A percentile compares a stretch with the other conserved stretches of the same genome.
Conservation (phyloP, 176 grass and related monocot species). For the Typha latifolia region DNA sequence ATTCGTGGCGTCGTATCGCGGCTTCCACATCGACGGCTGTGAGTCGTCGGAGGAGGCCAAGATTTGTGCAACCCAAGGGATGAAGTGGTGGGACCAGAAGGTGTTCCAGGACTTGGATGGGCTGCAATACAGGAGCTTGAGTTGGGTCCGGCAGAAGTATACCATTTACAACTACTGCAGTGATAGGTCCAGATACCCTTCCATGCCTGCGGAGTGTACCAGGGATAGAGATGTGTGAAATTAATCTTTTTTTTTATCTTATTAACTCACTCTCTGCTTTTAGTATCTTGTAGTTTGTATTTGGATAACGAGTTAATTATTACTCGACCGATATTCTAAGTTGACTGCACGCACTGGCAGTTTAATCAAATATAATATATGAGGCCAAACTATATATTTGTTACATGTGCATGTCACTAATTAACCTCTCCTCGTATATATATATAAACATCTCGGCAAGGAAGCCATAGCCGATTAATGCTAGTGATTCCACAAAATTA, state of each 20-base stretch:
- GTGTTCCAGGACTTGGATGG: slow-evolving; percentile 63
- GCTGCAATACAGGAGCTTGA: slow-evolving; percentile 38
- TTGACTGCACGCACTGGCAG: no score
- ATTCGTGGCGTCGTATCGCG: slow-evolving; percentile 53
- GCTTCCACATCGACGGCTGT: slow-evolving; percentile 75
- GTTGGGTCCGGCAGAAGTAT: slow-evolving; percentile 19
- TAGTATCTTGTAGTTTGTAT: not conserved
- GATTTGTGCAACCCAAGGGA: slow-evolving; percentile 58
- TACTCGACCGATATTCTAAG: no score
- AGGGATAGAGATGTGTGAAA: slow-evolving; percentile 55
- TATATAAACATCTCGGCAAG: no score
- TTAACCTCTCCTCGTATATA: no score
- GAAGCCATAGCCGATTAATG: no score
- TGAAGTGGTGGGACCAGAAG: slow-evolving; percentile 56
- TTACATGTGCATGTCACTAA: no score
- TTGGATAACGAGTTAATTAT: not conserved
- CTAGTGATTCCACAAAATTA: no score
- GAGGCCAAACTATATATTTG: no score
- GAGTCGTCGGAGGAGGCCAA: slow-evolving; percentile 51
- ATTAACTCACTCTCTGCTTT: no score
- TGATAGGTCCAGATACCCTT: slow-evolving; percentile 20
- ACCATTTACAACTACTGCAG: slow-evolving; percentile 90
- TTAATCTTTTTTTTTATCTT: no score
- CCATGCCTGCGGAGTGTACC: slow-evolving; percentile 37
- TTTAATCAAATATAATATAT: no score